Percentiles rank a stretch among this genome's conserved stretches.
Evolutionary conservation across 2,329 filamentous ascomycete species (phyloP).

Genomic region (Capronia coronata): DNA sequence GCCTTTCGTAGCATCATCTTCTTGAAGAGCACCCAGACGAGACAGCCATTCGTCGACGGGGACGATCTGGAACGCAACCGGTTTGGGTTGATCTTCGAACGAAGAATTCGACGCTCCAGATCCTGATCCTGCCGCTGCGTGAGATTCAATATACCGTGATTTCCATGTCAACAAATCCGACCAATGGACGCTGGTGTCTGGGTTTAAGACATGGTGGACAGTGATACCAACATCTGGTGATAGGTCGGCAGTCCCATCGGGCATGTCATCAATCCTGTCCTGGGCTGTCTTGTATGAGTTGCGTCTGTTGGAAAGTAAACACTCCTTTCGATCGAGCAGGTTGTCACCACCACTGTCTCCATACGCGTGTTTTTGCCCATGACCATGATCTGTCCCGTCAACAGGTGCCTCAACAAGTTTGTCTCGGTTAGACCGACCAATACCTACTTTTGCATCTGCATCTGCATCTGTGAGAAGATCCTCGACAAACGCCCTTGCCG

Average conservation of each 20-base stretch:
- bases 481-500: slow-evolving; percentile 35
- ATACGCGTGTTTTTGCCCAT: too few species aligned
- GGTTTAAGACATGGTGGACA: slow-evolving; percentile 48
- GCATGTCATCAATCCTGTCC: too few species aligned
- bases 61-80: slow-evolving; percentile 35
- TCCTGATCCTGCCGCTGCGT: neutral
- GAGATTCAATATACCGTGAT: neutral
- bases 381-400: neutral
- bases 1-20: slow-evolving; percentile 25
- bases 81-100: neutral
- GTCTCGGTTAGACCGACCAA: neutral
- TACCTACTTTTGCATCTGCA: neutral
- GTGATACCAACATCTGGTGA: neutral
- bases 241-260: neutral
- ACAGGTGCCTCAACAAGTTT: too few species aligned
- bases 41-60: slow-evolving; percentile 38
- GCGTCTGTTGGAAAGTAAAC: too few species aligned
- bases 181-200: slow-evolving; percentile 29
- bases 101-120: neutral
- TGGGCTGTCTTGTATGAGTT: too few species aligned
- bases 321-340: too few species aligned
- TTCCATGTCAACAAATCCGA: slow-evolving; percentile 10
- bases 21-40: slow-evolving; percentile 34
- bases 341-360: too few species aligned
- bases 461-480: slow-evolving; percentile 1